These are phyloP conservation scores for Termitomyces sp. DNA, from an alignment of 768 basidiomycete species.

Conservation along the genomic window DNA sequence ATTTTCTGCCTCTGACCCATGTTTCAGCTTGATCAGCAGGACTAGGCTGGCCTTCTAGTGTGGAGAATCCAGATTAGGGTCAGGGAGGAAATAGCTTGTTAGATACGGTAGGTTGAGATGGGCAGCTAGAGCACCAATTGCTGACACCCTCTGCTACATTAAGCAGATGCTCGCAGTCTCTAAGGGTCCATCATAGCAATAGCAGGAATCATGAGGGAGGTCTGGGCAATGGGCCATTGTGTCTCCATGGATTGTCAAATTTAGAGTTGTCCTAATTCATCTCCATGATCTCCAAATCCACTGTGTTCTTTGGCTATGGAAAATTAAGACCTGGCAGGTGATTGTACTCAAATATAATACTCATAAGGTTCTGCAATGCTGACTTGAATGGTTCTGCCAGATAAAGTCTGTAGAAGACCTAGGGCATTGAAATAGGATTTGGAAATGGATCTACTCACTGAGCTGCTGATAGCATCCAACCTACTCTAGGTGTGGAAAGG, in stretches of 20 bases:
- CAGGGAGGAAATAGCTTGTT: conserved; percentile 49
- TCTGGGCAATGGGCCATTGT: conserved; percentile 85
- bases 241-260: conserved; percentile 82
- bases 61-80: conserved; percentile 56
- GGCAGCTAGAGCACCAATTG: conserved; percentile 72
- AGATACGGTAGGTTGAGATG: conserved; percentile 30
- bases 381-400: conserved; percentile 80
- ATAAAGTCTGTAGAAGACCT: conserved; percentile 47
- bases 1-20: conserved; percentile 75
- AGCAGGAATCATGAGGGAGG: conserved; percentile 57
- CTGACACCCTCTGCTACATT: conserved; percentile 56
- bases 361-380: conserved; percentile 95
- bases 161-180: conserved; percentile 34
- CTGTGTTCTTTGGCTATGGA: conserved; percentile 70
- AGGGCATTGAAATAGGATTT: not conserved
- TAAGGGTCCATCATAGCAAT: conserved; percentile 57
- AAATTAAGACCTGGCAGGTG: conserved; percentile 8
- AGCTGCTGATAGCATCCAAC: too few species aligned
- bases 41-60: conserved; percentile 38
- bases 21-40: conserved; percentile 76
- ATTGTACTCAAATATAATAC: conserved; percentile 27
- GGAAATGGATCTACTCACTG: conserved; percentile 41
- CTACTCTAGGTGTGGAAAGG: too few species aligned
- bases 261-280: conserved; percentile 68
- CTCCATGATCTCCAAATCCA: conserved; percentile 38